Percentiles rank a stretch among this genome's conserved stretches.
phyloP scores from a whole-genome alignment of 441 rosid genomes.

The Jatropha multifida region DNA sequence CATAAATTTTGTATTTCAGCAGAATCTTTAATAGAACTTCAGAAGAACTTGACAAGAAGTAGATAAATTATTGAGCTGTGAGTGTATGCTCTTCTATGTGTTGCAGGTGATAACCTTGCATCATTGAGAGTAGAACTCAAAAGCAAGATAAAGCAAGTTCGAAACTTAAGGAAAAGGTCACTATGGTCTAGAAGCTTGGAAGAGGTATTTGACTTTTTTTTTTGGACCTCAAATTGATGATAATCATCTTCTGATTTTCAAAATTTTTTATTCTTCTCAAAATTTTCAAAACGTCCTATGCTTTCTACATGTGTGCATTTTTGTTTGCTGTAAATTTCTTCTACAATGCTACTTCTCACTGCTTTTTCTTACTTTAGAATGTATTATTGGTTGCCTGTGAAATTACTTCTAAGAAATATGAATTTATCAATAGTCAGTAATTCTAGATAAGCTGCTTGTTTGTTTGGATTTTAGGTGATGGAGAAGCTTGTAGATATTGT shows the following conservation, averaged over 20 bases:
- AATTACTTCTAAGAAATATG: neutral
- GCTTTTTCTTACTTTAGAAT: neutral
- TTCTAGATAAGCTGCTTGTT: neutral
- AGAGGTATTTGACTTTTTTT: conserved; percentile 51
- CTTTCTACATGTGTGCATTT: neutral
- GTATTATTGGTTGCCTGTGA: neutral
- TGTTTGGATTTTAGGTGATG: conserved; percentile 66
- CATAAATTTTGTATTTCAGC: neutral
- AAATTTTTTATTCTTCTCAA: neutral
- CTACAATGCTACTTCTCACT: neutral
- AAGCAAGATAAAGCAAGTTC: conserved; percentile 83
- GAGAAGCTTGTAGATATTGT: conserved; percentile 95
- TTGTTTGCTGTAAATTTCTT: neutral
- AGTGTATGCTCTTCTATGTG: neutral
- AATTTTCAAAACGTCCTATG: neutral
- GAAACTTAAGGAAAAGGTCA: conserved; percentile 83
- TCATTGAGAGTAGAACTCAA: conserved; percentile 83
- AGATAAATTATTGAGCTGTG: neutral
- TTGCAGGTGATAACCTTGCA: conserved; percentile 43
- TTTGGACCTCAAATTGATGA: neutral
- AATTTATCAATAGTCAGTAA: neutral
- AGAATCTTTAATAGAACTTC: neutral
- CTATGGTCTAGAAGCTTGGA: conserved; percentile 96
- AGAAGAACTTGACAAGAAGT: neutral
- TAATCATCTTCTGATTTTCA: neutral